A percentile compares a stretch with the other conserved stretches of the same genome.
phyloP scores from a whole-genome alignment of 768 basidiomycete species.

The Dendrothele bispora region DNA sequence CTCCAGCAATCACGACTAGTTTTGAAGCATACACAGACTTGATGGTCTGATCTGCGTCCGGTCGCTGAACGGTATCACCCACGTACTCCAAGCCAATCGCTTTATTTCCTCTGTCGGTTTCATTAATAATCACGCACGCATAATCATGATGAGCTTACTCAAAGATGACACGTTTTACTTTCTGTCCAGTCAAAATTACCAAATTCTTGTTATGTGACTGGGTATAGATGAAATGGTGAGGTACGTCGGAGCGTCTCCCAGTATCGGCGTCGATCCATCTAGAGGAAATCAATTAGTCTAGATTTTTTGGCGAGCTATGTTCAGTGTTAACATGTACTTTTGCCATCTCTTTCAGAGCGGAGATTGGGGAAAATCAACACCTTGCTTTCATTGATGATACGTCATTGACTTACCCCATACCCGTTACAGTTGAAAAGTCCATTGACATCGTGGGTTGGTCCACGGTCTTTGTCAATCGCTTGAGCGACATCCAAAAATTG shows the following conservation, averaged over 20 bases:
- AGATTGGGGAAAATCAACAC: neutral
- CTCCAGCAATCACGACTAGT: conserved; percentile 52
- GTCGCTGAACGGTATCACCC: conserved; percentile 21
- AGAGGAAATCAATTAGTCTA: neutral
- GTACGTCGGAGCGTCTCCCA: conserved; percentile 56
- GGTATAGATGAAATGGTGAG: conserved; percentile 54
- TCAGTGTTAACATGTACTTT: conserved; percentile 36
- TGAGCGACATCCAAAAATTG: conserved; percentile 48
- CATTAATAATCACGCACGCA: neutral
- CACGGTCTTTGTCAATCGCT: conserved; percentile 48
- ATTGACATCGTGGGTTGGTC: conserved; percentile 46
- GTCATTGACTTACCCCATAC: conserved; percentile 45
- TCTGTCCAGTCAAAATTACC: conserved; percentile 35
- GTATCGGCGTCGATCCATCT: conserved; percentile 56
- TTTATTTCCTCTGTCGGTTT: conserved; percentile 29
- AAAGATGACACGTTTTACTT: conserved; percentile 49
- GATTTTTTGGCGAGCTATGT: neutral
- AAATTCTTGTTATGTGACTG: conserved; percentile 44
- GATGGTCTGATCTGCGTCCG: conserved; percentile 1
- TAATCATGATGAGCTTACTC: conserved; percentile 32
- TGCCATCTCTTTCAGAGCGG: conserved; percentile 46
- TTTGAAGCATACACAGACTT: conserved; percentile 36
- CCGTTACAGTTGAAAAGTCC: conserved; percentile 40
- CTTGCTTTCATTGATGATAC: neutral
- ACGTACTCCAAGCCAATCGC: conserved; percentile 56